These are phyloP conservation scores for Yarrowia sp. DNA, from an alignment of 805 yeast genomes.

Conservation along the genomic window DNA sequence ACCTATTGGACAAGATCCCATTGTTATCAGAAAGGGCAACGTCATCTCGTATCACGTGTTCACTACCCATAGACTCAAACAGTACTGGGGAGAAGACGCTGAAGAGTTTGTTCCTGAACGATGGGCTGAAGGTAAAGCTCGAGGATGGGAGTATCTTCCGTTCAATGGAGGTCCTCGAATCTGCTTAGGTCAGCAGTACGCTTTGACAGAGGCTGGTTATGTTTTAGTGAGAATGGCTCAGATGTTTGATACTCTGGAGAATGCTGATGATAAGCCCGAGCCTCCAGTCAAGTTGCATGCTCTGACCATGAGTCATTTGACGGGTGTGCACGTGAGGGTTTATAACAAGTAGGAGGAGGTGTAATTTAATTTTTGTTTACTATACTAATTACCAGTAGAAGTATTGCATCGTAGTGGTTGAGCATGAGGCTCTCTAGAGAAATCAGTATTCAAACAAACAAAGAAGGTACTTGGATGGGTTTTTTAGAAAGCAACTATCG, in stretches of 20 bases:
- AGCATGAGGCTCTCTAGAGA: no score
- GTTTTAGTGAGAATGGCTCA: constrained; percentile 44
- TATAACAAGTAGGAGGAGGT: neutral
- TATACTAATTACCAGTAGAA: no score
- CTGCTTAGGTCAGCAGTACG: constrained; percentile 57
- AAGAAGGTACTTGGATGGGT: no score
- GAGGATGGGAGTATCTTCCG: constrained; percentile 49
- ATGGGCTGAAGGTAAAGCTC: constrained; percentile 43
- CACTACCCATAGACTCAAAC: constrained; percentile 45
- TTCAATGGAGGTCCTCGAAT: constrained; percentile 58
- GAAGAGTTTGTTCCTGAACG: constrained; percentile 48
- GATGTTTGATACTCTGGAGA: constrained; percentile 14
- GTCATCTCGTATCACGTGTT: constrained; percentile 44
- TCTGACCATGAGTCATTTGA: constrained; percentile 16
- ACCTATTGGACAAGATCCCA: constrained; percentile 41
- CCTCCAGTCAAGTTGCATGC: constrained; percentile 13
- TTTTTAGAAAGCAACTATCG: no score
- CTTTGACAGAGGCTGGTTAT: constrained; percentile 53
- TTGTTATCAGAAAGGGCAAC: constrained; percentile 47
- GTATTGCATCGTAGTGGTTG: no score
- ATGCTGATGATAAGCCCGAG: constrained; percentile 12
- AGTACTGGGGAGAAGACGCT: constrained; percentile 48
- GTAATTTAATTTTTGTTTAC: no score
- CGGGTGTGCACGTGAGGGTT: neutral
- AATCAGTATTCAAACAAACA: no score